Conservation (phyloP, 768 basidiomycete species). For the Daedaleopsis sinensis region DNA sequence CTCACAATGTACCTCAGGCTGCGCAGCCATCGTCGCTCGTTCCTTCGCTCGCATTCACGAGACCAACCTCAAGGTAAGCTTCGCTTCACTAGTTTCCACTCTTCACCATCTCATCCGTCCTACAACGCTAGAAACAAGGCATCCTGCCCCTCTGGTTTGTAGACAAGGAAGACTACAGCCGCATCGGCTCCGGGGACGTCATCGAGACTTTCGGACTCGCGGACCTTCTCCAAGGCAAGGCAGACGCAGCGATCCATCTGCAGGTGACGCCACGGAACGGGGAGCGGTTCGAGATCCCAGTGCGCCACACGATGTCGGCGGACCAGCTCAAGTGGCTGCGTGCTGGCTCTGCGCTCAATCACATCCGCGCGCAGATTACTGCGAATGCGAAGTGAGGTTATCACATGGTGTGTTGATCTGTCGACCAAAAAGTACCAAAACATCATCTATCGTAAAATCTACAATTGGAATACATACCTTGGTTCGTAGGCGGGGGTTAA, state of each 20-base stretch:
- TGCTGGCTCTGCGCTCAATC: slow-evolving; percentile 88
- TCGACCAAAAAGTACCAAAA: not conserved
- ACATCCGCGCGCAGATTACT: slow-evolving; percentile 67
- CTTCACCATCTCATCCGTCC: not conserved
- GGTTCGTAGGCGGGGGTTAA: too few relatives aligned
- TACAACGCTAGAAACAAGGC: slow-evolving; percentile 83
- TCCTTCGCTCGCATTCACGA: slow-evolving; percentile 99
- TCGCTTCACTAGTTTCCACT: not conserved
- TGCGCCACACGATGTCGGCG: slow-evolving; percentile 86
- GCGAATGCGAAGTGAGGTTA: not conserved
- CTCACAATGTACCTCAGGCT: slow-evolving; percentile 49
- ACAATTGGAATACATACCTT: not conserved
- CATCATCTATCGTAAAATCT: not conserved
- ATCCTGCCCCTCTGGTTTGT: slow-evolving; percentile 94
- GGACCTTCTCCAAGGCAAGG: slow-evolving; percentile 53
- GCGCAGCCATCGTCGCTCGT: slow-evolving; percentile 83
- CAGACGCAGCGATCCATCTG: slow-evolving; percentile 48
- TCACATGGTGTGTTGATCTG: too few relatives aligned
- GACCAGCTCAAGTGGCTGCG: slow-evolving; percentile 92
- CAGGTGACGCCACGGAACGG: slow-evolving; percentile 71
- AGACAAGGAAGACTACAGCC: slow-evolving; percentile 82
- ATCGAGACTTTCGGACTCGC: slow-evolving; percentile 85
- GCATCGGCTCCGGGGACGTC: slow-evolving; percentile 80
- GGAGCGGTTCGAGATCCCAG: slow-evolving; percentile 68
- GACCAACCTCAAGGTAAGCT: slow-evolving; percentile 86